These are phyloP conservation scores for Penicillium herquei DNA, from an alignment of 495 filamentous ascomycete genomes.

Conservation along the genomic window DNA sequence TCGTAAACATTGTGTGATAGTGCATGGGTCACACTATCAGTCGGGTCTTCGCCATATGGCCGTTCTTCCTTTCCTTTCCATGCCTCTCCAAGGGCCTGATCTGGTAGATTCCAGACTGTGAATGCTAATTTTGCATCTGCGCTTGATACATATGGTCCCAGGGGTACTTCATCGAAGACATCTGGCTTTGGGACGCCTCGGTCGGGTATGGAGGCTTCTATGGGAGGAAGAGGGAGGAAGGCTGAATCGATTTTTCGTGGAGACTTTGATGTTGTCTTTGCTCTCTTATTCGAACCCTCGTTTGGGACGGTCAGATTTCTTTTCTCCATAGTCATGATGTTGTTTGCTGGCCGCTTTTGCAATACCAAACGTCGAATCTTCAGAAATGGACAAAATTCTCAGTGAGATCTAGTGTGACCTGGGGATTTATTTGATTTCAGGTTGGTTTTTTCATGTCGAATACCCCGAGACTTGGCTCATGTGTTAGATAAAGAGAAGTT, in stretches of 20 bases:
- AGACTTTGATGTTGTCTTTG: background rate
- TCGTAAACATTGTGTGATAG: slow-evolving; percentile 25
- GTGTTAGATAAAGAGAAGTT: too few relatives aligned
- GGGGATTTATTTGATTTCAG: too few relatives aligned
- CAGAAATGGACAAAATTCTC: too few relatives aligned
- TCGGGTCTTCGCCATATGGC: slow-evolving; percentile 1
- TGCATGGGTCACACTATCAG: background rate
- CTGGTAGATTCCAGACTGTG: slow-evolving; percentile 22
- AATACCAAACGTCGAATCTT: too few relatives aligned
- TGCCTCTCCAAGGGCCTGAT: slow-evolving; percentile 13
- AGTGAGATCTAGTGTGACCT: too few relatives aligned
- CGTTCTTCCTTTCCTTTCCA: slow-evolving; percentile 6
- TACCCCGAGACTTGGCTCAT: too few relatives aligned
- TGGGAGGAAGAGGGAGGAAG: background rate
- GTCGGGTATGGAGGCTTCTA: background rate
- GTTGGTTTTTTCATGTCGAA: too few relatives aligned
- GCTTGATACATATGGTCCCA: slow-evolving; percentile 12
- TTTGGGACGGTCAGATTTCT: too few relatives aligned
- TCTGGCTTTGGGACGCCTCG: slow-evolving; percentile 13
- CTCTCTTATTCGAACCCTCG: background rate
- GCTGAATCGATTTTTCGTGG: background rate
- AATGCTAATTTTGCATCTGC: slow-evolving; percentile 24
- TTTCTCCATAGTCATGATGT: too few relatives aligned
- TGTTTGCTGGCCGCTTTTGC: too few relatives aligned
- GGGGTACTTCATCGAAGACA: slow-evolving; percentile 18